Evolutionary conservation across 1,139 yeast species (phyloP).

Genomic region (Insectozyma bohioensis): DNA sequence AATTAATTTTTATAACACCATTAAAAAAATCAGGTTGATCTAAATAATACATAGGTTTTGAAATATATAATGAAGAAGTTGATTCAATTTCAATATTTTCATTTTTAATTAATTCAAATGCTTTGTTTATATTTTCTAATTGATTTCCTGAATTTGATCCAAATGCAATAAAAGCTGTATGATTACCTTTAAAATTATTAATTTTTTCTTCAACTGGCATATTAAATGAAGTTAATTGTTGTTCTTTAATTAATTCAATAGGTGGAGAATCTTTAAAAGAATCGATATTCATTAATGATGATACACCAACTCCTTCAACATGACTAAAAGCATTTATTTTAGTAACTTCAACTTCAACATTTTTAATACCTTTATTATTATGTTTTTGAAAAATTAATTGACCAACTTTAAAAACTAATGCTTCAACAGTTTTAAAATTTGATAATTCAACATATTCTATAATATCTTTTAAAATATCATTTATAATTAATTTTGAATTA

Average conservation of each 20-base stretch:
- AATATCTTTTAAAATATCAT: conserved; percentile 44
- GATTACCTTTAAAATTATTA: conserved; percentile 22
- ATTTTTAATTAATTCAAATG: conserved; percentile 50
- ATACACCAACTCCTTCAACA: conserved; percentile 90
- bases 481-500: conserved; percentile 32
- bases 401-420: conserved; percentile 74
- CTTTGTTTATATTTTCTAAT: conserved; percentile 55
- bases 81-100: conserved; percentile 49
- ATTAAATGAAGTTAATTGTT: conserved; percentile 17
- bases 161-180: conserved; percentile 75
- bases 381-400: conserved; percentile 52
- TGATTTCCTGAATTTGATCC: conserved; percentile 86
- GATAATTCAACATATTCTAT: conserved; percentile 66
- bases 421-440: conserved; percentile 89
- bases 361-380: conserved; percentile 30
- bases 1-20: conserved; percentile 68
- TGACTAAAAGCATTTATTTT: conserved; percentile 88
- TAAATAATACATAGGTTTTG: conserved; percentile 87
- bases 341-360: conserved; percentile 59
- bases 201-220: conserved; percentile 31
- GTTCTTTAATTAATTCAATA: conserved; percentile 14
- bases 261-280: conserved; percentile 31
- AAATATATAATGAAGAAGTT: conserved; percentile 78
- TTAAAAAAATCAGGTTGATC: conserved; percentile 84
- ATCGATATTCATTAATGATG: conserved; percentile 49